phyloP scores from a whole-genome alignment of 257 asterid genomes.

The Leptodermis oblonga region DNA sequence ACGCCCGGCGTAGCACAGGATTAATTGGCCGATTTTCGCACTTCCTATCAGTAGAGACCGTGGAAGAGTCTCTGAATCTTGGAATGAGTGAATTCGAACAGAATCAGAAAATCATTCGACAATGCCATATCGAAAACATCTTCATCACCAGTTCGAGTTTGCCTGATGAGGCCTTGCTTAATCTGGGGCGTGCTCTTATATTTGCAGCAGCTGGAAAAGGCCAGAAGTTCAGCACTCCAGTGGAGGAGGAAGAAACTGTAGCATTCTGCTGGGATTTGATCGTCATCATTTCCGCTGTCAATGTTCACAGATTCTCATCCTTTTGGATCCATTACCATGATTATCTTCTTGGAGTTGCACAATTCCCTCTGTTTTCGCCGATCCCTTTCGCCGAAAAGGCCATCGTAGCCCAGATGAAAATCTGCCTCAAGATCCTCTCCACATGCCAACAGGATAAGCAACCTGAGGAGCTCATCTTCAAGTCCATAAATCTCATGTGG shows the following conservation, averaged over 20 bases:
- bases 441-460: slow-evolving; percentile 38
- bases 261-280: slow-evolving; percentile 87
- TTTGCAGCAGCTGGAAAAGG: slow-evolving; percentile 83
- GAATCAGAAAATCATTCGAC: slow-evolving; percentile 69
- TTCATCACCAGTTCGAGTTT: slow-evolving; percentile 63
- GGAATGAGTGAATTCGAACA: slow-evolving; percentile 86
- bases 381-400: slow-evolving; percentile 77
- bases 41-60: slow-evolving; percentile 71
- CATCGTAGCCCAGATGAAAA: slow-evolving; percentile 53
- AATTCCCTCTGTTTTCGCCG: slow-evolving; percentile 71
- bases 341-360: slow-evolving; percentile 63
- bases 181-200: slow-evolving; percentile 78
- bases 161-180: slow-evolving; percentile 62
- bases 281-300: slow-evolving; percentile 42
- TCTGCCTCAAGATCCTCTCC: slow-evolving; percentile 63
- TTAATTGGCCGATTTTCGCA: slow-evolving; percentile 56
- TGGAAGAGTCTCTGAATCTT: slow-evolving; percentile 72
- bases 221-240: slow-evolving; percentile 73
- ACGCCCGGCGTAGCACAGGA: slow-evolving; percentile 36
- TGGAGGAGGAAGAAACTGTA: slow-evolving; percentile 86
- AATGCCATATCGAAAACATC: slow-evolving; percentile 78
- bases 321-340: slow-evolving; percentile 90
- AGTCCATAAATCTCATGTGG: slow-evolving; percentile 79
- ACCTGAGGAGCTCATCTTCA: slow-evolving; percentile 74
- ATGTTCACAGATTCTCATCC: slow-evolving; percentile 49